phyloP scores from a whole-genome alignment of 768 basidiomycete species.

The Macrolepiota dolichaula region DNA sequence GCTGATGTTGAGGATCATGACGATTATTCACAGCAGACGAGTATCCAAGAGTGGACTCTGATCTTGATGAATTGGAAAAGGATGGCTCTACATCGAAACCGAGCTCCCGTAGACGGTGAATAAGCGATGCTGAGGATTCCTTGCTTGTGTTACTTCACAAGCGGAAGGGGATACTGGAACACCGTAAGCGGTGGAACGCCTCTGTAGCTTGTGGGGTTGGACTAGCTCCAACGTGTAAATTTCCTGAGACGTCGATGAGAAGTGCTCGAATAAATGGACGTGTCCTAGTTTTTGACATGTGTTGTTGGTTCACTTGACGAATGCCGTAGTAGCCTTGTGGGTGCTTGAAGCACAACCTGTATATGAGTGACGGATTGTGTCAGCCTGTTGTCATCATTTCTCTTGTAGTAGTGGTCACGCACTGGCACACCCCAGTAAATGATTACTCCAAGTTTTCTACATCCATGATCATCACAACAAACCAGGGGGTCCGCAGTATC shows the following conservation, averaged over 20 bases:
- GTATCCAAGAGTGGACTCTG: not conserved
- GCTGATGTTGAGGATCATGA: not conserved
- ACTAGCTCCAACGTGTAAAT: slow-evolving; percentile 49
- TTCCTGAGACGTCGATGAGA: slow-evolving; percentile 69
- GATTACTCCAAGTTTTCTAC: no score
- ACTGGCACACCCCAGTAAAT: no score
- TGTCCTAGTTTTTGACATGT: not conserved
- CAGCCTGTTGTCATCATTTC: no score
- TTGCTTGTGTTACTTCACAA: slow-evolving; percentile 72
- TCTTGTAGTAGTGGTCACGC: no score
- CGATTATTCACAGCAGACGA: not conserved
- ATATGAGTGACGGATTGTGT: not conserved
- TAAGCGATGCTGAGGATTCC: slow-evolving; percentile 46
- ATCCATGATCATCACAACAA: no score
- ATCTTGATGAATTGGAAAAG: not conserved
- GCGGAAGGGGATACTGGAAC: slow-evolving; percentile 38
- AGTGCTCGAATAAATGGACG: slow-evolving; percentile 45
- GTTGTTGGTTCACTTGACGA: not conserved
- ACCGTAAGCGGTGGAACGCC: slow-evolving; percentile 36
- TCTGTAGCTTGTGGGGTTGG: slow-evolving; percentile 47
- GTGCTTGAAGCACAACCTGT: not conserved
- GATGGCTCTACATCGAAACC: slow-evolving; percentile 41
- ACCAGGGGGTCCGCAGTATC: no score
- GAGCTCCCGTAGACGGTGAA: slow-evolving; percentile 39
- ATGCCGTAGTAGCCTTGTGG: not conserved